Evolutionary conservation across 768 basidiomycete genomes (phyloP), one percentile per base, ranked within the genome.

Genomic region (Naganishia onofrii): DNA sequence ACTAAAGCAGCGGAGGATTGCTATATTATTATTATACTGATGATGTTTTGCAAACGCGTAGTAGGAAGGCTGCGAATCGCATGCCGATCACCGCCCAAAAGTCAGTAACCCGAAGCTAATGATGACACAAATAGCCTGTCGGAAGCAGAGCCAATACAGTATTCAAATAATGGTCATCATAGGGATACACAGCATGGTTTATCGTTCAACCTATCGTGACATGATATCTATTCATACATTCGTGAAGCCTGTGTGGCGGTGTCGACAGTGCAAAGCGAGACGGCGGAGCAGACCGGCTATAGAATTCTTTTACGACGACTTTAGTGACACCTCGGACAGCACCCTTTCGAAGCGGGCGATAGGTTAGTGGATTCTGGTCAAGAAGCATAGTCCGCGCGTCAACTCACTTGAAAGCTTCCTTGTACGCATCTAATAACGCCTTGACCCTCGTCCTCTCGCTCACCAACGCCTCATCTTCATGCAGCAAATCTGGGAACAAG

Each of bases 401-500:
- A 2, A 73, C 74, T 42, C 52, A 75, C 74, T 68, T 77, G 77
- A 81, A 81, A 1, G 80, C 81, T 73, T 82, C 94, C 84, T 89
- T 93, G 82, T 99, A 99, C 19, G 95, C 95, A 77, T 97, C 93
- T 75, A 99, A 83, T 64, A 98, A 81, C 1, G 92, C 89, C 85
- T 98, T 97, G 23, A 99, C 91, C 78, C 96, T 85, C 72, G 91
- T 86, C 67, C 96, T 85, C 83, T 99, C 96, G 53, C 91, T 90
- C 55, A 96, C 93, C 64, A 98, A 84, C 71, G 90, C 88, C 82
- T 98, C 94, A 77, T 99, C 96, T 82, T 99, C 96, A 76, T 92
- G 90, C 76, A 99, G 82, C 82, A 98, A 82, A 52, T 95, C 93
- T 29, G 86, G 84, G 78, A 98, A 98, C 67, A 98, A 81, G 21